Percentiles rank a stretch among this genome's conserved stretches.
phyloP scores from a whole-genome alignment of 2,329 filamentous ascomycete species.

The Lachnellula hyalina region DNA sequence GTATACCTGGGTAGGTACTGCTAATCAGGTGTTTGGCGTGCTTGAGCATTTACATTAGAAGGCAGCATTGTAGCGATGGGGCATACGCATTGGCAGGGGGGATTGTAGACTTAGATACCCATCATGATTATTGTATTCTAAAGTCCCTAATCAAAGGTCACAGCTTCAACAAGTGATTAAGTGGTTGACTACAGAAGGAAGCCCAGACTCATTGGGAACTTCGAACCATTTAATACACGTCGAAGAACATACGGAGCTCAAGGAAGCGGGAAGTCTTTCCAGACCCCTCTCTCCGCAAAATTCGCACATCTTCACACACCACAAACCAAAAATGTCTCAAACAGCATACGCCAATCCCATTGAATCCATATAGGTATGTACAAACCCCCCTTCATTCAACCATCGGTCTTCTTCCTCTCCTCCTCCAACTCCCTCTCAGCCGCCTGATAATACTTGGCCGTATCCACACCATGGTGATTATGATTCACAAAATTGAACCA shows the following conservation, averaged over 20 bases:
- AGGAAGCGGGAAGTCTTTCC: too few species aligned
- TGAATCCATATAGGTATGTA: slow-evolving; percentile 1
- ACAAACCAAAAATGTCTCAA: slow-evolving; percentile 2
- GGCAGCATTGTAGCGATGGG: neutral
- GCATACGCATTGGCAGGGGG: neutral
- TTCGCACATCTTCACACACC: too few species aligned
- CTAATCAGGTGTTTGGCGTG: neutral
- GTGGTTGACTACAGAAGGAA: too few species aligned
- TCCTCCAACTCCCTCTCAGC: slow-evolving; percentile 90
- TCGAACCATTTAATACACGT: too few species aligned
- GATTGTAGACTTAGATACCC: neutral
- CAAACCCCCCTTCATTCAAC: slow-evolving; percentile 3
- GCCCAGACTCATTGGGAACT: too few species aligned
- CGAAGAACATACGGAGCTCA: too few species aligned
- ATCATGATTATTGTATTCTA: neutral
- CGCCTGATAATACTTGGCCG: slow-evolving; percentile 95
- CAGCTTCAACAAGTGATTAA: too few species aligned
- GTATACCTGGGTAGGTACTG: neutral
- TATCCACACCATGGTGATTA: slow-evolving; percentile 88
- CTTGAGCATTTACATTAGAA: neutral
- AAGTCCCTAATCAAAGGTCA: too few species aligned
- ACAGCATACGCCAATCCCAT: slow-evolving; percentile 7
- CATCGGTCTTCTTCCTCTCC: slow-evolving; percentile 33
- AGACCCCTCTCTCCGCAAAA: too few species aligned
- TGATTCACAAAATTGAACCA: slow-evolving; percentile 99